A percentile compares a stretch with the other conserved stretches of the same genome.
Conservation (phyloP, 2,329 filamentous ascomycete species). For the Fusarium sp. region DNA sequence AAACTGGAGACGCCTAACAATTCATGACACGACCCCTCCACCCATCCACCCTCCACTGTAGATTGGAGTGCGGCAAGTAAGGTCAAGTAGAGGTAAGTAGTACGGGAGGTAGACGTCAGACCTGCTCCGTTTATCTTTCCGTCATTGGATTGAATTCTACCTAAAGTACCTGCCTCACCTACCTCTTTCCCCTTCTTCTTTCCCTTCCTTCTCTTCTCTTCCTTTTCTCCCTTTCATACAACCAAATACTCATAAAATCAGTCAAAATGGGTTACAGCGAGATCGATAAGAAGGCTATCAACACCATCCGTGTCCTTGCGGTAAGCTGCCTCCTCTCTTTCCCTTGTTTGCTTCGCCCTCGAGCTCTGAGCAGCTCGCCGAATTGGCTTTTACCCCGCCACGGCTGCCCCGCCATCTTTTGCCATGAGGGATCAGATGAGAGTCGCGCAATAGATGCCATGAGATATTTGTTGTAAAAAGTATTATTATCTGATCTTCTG, state of each 20-base stretch:
- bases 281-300: constrained; percentile 90
- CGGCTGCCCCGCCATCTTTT: constrained; percentile 47
- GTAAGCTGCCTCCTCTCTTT: constrained; percentile 68
- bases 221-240: constrained; percentile 42
- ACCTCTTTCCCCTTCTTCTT: constrained; percentile 41
- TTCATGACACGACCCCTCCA: constrained; percentile 55
- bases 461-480: constrained; percentile 17
- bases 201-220: constrained; percentile 43
- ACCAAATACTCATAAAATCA: constrained; percentile 50
- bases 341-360: constrained; percentile 48
- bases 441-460: constrained; percentile 27
- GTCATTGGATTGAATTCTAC: constrained; percentile 36
- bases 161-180: constrained; percentile 18
- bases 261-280: constrained; percentile 89
- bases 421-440: constrained; percentile 23
- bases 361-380: constrained; percentile 49
- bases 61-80: not conserved
- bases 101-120: constrained; percentile 39
- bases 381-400: constrained; percentile 54
- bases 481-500: not conserved
- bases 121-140: constrained; percentile 46
- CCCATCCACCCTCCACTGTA: constrained; percentile 12
- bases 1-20: constrained; percentile 47
- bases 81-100: not conserved
- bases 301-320: constrained; percentile 96